Percentiles rank a stretch among this genome's conserved stretches.
phyloP scores from a whole-genome alignment of 2,329 filamentous ascomycete genomes.

The Aspergillus japonicus region DNA sequence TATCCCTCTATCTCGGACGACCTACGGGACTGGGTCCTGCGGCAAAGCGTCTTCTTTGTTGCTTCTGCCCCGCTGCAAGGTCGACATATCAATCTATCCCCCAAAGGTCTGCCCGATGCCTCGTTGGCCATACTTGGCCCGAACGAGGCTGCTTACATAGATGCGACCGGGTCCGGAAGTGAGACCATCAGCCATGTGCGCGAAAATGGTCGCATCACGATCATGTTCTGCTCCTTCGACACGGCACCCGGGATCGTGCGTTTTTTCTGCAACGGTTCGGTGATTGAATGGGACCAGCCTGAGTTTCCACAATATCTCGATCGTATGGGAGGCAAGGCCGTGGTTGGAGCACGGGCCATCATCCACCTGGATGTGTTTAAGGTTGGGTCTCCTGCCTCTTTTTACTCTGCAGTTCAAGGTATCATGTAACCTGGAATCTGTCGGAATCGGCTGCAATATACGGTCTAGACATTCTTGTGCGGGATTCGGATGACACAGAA shows the following conservation, averaged over 20 bases:
- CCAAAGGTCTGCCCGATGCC: constrained; percentile 66
- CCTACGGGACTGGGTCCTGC: constrained; percentile 62
- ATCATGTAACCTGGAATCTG: neutral
- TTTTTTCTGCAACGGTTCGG: constrained; percentile 59
- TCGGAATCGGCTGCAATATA: neutral
- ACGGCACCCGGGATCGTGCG: constrained; percentile 61
- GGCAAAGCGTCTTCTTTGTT: constrained; percentile 73
- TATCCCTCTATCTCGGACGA: constrained; percentile 55
- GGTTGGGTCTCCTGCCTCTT: constrained; percentile 29
- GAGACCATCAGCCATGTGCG: constrained; percentile 75
- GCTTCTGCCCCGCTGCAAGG: constrained; percentile 68
- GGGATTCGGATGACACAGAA: neutral
- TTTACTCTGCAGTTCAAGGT: neutral
- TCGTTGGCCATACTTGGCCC: constrained; percentile 61
- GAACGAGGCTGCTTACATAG: constrained; percentile 66
- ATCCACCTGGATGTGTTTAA: constrained; percentile 63
- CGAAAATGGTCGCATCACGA: constrained; percentile 71
- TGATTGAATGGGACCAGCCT: constrained; percentile 60
- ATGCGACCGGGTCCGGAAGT: constrained; percentile 71
- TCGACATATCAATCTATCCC: constrained; percentile 71
- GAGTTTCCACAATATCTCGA: constrained; percentile 47
- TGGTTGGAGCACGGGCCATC: constrained; percentile 58
- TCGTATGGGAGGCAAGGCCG: constrained; percentile 46
- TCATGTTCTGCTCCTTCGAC: constrained; percentile 71
- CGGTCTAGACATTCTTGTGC: neutral